These are phyloP conservation scores for Picea mariana DNA, from an alignment of 83 land plant genomes.

Conservation along the genomic window DNA sequence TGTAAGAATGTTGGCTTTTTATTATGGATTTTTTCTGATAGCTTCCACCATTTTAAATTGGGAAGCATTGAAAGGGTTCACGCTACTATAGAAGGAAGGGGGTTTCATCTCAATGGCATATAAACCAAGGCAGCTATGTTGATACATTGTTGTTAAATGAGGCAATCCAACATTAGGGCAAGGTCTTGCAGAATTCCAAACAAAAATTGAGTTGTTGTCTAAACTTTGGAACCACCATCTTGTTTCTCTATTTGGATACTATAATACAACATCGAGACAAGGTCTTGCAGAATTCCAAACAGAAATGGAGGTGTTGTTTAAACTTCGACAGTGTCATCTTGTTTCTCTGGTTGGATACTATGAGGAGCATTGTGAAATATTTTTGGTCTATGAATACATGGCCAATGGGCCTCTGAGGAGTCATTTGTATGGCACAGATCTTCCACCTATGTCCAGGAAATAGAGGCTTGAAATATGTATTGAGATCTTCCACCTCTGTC, in stretches of 20 bases:
- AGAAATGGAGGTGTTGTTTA: slow-evolving; percentile 82
- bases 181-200: slow-evolving; percentile 77
- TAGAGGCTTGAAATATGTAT: slow-evolving; percentile 79
- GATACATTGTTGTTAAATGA: slow-evolving; percentile 28
- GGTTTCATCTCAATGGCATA: too few relatives aligned
- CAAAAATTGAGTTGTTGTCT: slow-evolving; percentile 80
- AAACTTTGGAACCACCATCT: slow-evolving; percentile 81
- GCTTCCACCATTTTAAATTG: too few relatives aligned
- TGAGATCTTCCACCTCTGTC: slow-evolving; percentile 44
- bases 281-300: slow-evolving; percentile 79
- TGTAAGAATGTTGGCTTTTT: too few relatives aligned
- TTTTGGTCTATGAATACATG: slow-evolving; percentile 85
- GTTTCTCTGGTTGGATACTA: slow-evolving; percentile 85
- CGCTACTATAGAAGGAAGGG: too few relatives aligned
- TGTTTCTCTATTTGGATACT: slow-evolving; percentile 15
- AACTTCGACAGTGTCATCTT: slow-evolving; percentile 77
- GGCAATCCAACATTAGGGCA: slow-evolving; percentile 80
- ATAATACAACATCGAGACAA: slow-evolving; percentile 71
- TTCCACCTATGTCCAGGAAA: slow-evolving; percentile 64
- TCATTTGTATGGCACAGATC: slow-evolving; percentile 68
- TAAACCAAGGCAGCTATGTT: too few relatives aligned
- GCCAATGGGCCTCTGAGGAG: slow-evolving; percentile 79
- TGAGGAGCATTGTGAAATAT: slow-evolving; percentile 83
- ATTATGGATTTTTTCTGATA: too few relatives aligned
- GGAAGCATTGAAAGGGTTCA: too few relatives aligned